Percentiles rank a stretch among this genome's conserved stretches.
These are phyloP conservation scores for Leccinellum albellum DNA, from an alignment of 768 basidiomycete genomes.

Conservation along the genomic window DNA sequence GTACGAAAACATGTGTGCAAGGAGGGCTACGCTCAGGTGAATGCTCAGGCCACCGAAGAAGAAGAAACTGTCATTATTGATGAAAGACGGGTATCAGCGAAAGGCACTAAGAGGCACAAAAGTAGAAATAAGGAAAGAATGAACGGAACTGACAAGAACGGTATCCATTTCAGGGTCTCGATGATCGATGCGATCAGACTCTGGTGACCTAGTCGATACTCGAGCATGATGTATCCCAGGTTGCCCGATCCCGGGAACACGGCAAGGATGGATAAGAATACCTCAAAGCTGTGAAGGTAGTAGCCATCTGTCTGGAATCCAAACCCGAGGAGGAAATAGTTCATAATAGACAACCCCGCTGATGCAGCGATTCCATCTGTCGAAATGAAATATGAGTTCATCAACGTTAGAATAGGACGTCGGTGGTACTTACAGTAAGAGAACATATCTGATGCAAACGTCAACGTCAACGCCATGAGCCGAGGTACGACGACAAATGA, in stretches of 20 bases:
- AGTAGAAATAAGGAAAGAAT: not conserved
- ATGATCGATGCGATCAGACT: slow-evolving; percentile 13
- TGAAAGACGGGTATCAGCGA: not conserved
- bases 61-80: slow-evolving; percentile 34
- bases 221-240: slow-evolving; percentile 63
- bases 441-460: slow-evolving; percentile 41
- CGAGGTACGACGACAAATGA: not conserved
- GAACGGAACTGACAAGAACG: slow-evolving; percentile 33
- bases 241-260: slow-evolving; percentile 76
- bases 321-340: slow-evolving; percentile 73
- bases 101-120: not conserved
- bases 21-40: slow-evolving; percentile 50
- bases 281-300: slow-evolving; percentile 76
- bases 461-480: slow-evolving; percentile 4
- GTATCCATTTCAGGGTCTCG: slow-evolving; percentile 26
- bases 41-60: slow-evolving; percentile 56
- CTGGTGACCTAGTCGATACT: slow-evolving; percentile 60
- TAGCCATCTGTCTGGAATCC: slow-evolving; percentile 68
- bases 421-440: slow-evolving; percentile 42
- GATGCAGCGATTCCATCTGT: slow-evolving; percentile 60
- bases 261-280: slow-evolving; percentile 68
- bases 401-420: slow-evolving; percentile 2
- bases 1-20: slow-evolving; percentile 57
- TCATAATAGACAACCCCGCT: slow-evolving; percentile 58
- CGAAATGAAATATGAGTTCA: not conserved